Conservation (phyloP, 1,139 yeast genomes). For the Meyerozyma smithsonii region DNA sequence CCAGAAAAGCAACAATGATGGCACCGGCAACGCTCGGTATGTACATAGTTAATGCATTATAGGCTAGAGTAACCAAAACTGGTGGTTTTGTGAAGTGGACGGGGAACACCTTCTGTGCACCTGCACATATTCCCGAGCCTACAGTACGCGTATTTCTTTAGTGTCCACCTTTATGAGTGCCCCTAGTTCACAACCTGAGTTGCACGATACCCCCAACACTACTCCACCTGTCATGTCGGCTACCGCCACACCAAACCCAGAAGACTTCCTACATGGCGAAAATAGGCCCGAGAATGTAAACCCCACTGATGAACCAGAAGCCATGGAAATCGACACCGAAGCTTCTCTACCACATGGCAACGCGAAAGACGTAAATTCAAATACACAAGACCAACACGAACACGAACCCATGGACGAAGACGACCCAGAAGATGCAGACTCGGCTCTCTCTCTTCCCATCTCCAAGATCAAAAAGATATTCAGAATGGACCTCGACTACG, state of each 20-base stretch:
- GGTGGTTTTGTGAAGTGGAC: neutral
- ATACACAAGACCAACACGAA: slow-evolving; percentile 8
- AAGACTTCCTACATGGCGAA: slow-evolving; percentile 4
- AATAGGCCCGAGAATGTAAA: slow-evolving; percentile 4
- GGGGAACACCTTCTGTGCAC: neutral
- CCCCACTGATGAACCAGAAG: neutral
- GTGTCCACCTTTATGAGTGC: neutral
- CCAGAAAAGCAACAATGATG: neutral
- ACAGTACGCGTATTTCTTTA: neutral
- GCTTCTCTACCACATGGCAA: neutral
- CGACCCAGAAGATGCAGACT: slow-evolving; percentile 19
- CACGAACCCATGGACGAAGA: slow-evolving; percentile 11
- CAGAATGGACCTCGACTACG: slow-evolving; percentile 80
- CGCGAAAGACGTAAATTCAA: neutral
- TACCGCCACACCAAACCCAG: slow-evolving; percentile 8
- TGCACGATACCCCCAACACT: slow-evolving; percentile 7
- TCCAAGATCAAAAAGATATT: slow-evolving; percentile 80
- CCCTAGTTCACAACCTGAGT: neutral
- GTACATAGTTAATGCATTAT: neutral
- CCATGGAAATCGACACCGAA: slow-evolving; percentile 10
- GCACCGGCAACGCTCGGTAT: neutral
- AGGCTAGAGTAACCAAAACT: too few relatives aligned
- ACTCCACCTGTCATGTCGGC: slow-evolving; percentile 8
- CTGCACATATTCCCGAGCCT: neutral
- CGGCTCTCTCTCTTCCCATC: slow-evolving; percentile 51